Evolutionary conservation across 2,329 filamentous ascomycete genomes (phyloP).

Genomic region (Corynespora cassiicola): DNA sequence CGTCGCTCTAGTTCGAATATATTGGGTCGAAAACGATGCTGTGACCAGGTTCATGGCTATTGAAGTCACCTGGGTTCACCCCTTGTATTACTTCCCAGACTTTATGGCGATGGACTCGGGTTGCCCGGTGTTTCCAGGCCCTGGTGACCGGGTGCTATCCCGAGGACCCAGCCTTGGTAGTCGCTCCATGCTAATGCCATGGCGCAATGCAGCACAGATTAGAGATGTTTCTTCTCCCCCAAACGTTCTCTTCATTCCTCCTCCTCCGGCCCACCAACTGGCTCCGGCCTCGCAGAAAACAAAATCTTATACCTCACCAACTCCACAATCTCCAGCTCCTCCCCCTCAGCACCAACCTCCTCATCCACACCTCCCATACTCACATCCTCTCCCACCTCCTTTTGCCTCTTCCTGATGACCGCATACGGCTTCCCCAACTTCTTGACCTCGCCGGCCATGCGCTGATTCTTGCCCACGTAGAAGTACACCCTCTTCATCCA

Average conservation of each 20-base stretch:
- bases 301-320: conserved; percentile 86
- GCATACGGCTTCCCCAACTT: conserved; percentile 81
- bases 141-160: too few relatives aligned
- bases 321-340: conserved; percentile 81
- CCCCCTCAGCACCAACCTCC: conserved; percentile 25
- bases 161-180: too few relatives aligned
- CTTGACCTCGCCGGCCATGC: conserved; percentile 88
- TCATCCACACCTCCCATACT: conserved; percentile 35
- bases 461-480: conserved; percentile 87
- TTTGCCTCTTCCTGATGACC: conserved; percentile 64
- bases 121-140: too few relatives aligned
- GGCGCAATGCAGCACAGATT: too few relatives aligned
- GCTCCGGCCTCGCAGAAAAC: conserved; percentile 85
- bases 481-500: conserved; percentile 94
- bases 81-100: too few relatives aligned
- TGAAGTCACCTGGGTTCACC: too few relatives aligned
- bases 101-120: too few relatives aligned
- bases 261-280: conserved; percentile 58
- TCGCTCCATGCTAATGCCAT: too few relatives aligned
- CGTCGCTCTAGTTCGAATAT: too few relatives aligned
- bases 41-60: too few relatives aligned
- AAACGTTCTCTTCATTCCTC: conserved; percentile 16
- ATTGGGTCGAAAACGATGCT: too few relatives aligned
- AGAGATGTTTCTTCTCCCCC: not conserved
- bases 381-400: conserved; percentile 26